A percentile compares a stretch with the other conserved stretches of the same genome.
These are phyloP conservation scores for Phaeosphaeria sp. DNA, from an alignment of 2,329 filamentous ascomycete genomes.

Conservation along the genomic window DNA sequence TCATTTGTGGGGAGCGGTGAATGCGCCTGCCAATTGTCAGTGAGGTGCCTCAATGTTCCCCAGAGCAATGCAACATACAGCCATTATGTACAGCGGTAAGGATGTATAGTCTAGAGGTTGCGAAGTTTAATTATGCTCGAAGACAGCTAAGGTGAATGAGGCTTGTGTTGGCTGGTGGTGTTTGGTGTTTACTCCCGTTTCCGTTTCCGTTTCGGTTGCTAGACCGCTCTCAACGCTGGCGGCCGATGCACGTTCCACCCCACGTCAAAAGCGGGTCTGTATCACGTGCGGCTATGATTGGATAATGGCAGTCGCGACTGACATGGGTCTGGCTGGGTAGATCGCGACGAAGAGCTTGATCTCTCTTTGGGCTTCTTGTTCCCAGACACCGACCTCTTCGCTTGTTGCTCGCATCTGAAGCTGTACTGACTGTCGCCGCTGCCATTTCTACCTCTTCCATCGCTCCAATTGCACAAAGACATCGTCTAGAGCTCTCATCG, in stretches of 20 bases:
- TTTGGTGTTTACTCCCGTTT: conserved; percentile 28
- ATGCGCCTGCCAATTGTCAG: conserved; percentile 14
- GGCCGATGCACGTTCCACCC: conserved; percentile 7
- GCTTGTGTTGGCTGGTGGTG: conserved; percentile 3
- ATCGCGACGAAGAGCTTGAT: conserved; percentile 12
- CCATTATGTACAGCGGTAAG: conserved; percentile 35
- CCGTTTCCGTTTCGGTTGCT: conserved; percentile 23
- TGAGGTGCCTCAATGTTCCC: not conserved
- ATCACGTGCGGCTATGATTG: conserved; percentile 40
- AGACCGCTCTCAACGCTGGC: conserved; percentile 4
- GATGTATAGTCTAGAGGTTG: conserved; percentile 11
- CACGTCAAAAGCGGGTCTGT: conserved; percentile 8
- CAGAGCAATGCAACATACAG: conserved; percentile 23
- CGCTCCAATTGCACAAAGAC: conserved; percentile 9
- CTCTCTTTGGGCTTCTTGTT: conserved; percentile 14
- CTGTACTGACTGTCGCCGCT: conserved; percentile 8
- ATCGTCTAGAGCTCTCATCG: conserved; percentile 13
- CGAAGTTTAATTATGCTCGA: not conserved
- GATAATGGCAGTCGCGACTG: conserved; percentile 16
- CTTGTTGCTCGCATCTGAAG: conserved; percentile 11
- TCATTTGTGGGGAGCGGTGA: conserved; percentile 43
- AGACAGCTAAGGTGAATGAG: conserved; percentile 1
- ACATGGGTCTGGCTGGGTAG: conserved; percentile 15
- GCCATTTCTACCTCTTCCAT: not conserved
- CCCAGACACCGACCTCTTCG: conserved; percentile 1